Evolutionary conservation across 169 alveolate species (phyloP).

Genomic region (Pseudocohnilembus persalinus): DNA sequence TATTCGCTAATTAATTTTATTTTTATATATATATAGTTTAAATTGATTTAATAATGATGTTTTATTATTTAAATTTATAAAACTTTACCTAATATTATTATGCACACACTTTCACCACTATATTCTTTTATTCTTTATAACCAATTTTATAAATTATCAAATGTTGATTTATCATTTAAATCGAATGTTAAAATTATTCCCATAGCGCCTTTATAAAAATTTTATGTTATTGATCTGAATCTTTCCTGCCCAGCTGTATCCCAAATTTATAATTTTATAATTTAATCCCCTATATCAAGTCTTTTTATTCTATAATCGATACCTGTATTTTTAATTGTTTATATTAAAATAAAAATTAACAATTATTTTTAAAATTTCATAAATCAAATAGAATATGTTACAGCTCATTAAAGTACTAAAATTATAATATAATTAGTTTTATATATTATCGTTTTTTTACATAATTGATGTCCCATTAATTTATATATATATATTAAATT

Average conservation of each 20-base stretch:
- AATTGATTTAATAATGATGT: no score
- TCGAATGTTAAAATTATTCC: slow-evolving; percentile 69
- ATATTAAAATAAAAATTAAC: slow-evolving; percentile 18
- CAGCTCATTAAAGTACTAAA: background rate
- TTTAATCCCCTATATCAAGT: slow-evolving; percentile 16
- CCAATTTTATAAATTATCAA: slow-evolving; percentile 58
- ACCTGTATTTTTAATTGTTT: slow-evolving; percentile 11
- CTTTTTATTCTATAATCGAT: slow-evolving; percentile 17
- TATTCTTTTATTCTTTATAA: slow-evolving; percentile 58
- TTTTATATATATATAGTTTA: no score
- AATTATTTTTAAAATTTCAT: slow-evolving; percentile 25
- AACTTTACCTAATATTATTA: slow-evolving; percentile 12
- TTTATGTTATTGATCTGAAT: slow-evolving; percentile 64
- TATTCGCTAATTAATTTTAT: background rate
- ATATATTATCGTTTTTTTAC: background rate
- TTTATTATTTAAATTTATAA: no score
- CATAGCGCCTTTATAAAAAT: slow-evolving; percentile 73
- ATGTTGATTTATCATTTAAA: slow-evolving; percentile 51
- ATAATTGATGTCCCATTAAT: no score
- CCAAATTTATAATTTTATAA: slow-evolving; percentile 53
- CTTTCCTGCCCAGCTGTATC: slow-evolving; percentile 83
- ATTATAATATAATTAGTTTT: no score
- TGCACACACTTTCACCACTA: slow-evolving; percentile 46
- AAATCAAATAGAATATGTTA: slow-evolving; percentile 17
- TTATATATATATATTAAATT: no score